Evolutionary conservation across 2,329 filamentous ascomycete genomes (phyloP).

Genomic region (Fusarium odoratissimum): DNA sequence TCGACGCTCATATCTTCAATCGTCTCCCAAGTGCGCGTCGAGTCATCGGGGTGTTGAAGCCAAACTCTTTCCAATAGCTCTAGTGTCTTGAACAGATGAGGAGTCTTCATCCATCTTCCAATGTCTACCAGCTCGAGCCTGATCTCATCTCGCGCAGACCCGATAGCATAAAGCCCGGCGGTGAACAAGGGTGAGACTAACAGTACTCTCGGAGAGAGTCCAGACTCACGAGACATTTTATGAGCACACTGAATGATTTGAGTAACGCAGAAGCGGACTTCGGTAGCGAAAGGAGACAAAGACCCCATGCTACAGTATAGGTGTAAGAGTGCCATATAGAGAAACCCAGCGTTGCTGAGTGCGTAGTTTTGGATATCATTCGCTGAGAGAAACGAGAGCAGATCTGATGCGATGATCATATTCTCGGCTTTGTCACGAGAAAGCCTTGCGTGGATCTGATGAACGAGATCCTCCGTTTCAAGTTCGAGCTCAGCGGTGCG

Average conservation of each 20-base stretch:
- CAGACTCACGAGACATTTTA: slow-evolving; percentile 7
- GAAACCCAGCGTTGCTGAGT: slow-evolving; percentile 28
- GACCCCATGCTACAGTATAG: slow-evolving; percentile 10
- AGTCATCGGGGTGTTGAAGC: neutral
- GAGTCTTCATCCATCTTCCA: slow-evolving; percentile 30
- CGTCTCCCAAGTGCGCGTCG: neutral
- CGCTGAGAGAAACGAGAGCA: neutral
- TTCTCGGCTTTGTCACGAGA: slow-evolving; percentile 7
- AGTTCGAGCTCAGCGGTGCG: neutral
- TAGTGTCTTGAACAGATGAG: slow-evolving; percentile 19
- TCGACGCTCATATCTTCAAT: neutral
- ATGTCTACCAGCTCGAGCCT: slow-evolving; percentile 11
- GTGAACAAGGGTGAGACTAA: slow-evolving; percentile 28
- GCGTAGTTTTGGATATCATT: slow-evolving; percentile 26
- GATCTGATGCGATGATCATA: neutral
- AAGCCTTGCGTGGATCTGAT: slow-evolving; percentile 7
- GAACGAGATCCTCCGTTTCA: neutral
- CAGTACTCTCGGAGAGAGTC: slow-evolving; percentile 17
- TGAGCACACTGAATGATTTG: slow-evolving; percentile 20
- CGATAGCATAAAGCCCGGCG: slow-evolving; percentile 16
- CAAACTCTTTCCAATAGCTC: slow-evolving; percentile 18
- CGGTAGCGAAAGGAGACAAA: neutral
- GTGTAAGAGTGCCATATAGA: slow-evolving; percentile 28
- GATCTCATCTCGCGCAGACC: neutral
- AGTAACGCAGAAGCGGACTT: slow-evolving; percentile 10